Evolutionary conservation across 2,329 filamentous ascomycete genomes (phyloP).

Genomic region (Dactylellina drechsleri): DNA sequence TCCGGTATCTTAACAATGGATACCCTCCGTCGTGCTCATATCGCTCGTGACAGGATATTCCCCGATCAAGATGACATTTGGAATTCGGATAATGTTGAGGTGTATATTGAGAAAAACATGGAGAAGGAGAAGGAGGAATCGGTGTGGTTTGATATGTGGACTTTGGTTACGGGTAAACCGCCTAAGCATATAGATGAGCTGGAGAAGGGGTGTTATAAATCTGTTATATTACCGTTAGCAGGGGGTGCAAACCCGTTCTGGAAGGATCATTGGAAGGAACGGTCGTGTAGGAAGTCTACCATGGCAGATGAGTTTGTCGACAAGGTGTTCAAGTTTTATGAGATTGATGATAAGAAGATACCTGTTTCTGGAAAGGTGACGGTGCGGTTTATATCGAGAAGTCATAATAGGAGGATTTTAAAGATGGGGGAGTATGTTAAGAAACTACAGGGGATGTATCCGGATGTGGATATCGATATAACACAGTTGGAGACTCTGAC

Average conservation of each 20-base stretch:
- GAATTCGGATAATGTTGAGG: conserved; percentile 18
- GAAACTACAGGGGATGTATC: conserved; percentile 50
- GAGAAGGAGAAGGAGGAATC: conserved; percentile 46
- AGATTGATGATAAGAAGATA: conserved; percentile 12
- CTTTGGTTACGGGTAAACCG: conserved; percentile 56
- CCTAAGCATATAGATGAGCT: conserved; percentile 56
- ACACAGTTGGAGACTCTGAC: conserved; percentile 55
- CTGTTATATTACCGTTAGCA: conserved; percentile 58
- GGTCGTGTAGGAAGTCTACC: conserved; percentile 41
- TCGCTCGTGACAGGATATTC: conserved; percentile 54
- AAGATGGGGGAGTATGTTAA: conserved; percentile 47
- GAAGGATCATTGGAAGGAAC: conserved; percentile 54
- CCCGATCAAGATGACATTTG: not conserved
- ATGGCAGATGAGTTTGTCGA: conserved; percentile 54
- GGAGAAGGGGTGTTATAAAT: conserved; percentile 56
- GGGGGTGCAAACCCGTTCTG: conserved; percentile 59
- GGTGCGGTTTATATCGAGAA: conserved; percentile 56
- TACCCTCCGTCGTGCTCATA: conserved; percentile 54
- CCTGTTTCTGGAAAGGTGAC: conserved; percentile 15
- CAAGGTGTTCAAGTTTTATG: conserved; percentile 39
- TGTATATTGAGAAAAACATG: conserved; percentile 34
- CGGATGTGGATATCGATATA: conserved; percentile 53
- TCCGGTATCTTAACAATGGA: conserved; percentile 58
- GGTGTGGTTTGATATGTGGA: conserved; percentile 57
- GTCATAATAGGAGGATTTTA: conserved; percentile 55